Evolutionary conservation across 139 green algal species (phyloP).

Genomic region (Chlamydomonas eustigma): DNA sequence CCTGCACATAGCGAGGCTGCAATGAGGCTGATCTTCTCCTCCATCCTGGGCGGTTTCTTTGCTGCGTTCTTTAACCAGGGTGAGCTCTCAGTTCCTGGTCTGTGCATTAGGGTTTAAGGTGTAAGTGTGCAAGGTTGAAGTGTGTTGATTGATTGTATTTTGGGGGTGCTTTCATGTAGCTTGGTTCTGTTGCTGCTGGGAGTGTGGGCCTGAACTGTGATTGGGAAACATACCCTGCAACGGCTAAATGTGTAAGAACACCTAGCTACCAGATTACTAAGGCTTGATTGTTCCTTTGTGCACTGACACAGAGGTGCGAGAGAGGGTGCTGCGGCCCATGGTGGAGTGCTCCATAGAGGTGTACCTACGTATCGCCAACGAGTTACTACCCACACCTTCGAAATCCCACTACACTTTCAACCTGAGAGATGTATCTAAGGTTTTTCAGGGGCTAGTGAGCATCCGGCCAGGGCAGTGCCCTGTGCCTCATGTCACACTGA

Average conservation of each 20-base stretch:
- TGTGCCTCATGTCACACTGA: constrained; percentile 35
- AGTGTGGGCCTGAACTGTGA: no score
- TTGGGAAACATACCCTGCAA: no score
- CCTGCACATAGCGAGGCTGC: constrained; percentile 44
- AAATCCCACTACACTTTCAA: constrained; percentile 64
- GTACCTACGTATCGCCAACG: constrained; percentile 54
- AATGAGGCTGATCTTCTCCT: constrained; percentile 62
- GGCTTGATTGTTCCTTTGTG: background rate
- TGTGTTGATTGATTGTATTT: no score
- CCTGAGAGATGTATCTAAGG: constrained; percentile 10
- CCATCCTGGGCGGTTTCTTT: constrained; percentile 71
- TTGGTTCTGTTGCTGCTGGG: no score
- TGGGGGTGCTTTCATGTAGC: no score
- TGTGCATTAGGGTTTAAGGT: no score
- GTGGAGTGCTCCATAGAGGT: constrained; percentile 59
- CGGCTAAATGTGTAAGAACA: no score
- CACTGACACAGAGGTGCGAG: background rate
- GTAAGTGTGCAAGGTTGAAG: no score
- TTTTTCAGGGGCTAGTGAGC: constrained; percentile 53
- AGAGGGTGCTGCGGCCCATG: constrained; percentile 21
- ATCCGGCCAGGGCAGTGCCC: constrained; percentile 50
- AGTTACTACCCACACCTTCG: constrained; percentile 64
- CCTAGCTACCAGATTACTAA: no score
- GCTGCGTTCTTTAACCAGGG: constrained; percentile 39
- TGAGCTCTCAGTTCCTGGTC: no score